Conservation (phyloP, 1,284 basidiomycete genomes). For the Boletus austroedulis region DNA sequence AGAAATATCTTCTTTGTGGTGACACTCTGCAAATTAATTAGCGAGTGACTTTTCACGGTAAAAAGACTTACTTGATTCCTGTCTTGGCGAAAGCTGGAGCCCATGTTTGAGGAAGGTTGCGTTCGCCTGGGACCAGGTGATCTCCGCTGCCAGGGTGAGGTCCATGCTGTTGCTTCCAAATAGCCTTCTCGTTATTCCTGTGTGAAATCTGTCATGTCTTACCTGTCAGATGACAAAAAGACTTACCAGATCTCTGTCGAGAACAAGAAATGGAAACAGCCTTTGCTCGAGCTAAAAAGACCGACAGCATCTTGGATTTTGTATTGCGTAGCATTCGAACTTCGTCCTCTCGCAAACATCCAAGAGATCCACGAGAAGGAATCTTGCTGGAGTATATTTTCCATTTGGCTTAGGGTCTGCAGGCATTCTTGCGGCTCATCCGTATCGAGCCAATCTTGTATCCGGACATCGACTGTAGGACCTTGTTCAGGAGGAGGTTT, state of each 20-base stretch:
- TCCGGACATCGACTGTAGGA: too few species aligned
- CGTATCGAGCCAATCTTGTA: slow-evolving; percentile 1
- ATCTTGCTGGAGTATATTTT: neutral
- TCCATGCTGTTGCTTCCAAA: neutral
- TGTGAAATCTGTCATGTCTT: too few species aligned
- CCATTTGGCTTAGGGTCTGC: neutral
- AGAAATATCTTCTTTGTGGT: too few species aligned
- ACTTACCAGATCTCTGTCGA: neutral
- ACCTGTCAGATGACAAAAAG: neutral
- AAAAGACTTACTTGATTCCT: neutral
- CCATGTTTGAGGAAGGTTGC: neutral
- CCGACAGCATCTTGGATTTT: too few species aligned
- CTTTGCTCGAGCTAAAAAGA: too few species aligned
- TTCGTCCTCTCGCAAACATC: neutral
- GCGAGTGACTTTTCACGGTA: neutral
- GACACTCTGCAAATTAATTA: neutral
- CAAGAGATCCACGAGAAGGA: neutral
- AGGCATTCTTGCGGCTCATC: neutral
- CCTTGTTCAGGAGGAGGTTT: too few species aligned
- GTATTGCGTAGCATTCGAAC: too few species aligned
- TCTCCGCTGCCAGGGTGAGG: neutral
- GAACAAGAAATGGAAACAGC: too few species aligned
- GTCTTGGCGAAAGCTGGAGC: neutral
- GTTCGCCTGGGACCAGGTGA: neutral
- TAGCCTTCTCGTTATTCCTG: neutral